These are phyloP conservation scores for Xylaria cubensis DNA, from an alignment of 495 filamentous ascomycete genomes.

Conservation along the genomic window DNA sequence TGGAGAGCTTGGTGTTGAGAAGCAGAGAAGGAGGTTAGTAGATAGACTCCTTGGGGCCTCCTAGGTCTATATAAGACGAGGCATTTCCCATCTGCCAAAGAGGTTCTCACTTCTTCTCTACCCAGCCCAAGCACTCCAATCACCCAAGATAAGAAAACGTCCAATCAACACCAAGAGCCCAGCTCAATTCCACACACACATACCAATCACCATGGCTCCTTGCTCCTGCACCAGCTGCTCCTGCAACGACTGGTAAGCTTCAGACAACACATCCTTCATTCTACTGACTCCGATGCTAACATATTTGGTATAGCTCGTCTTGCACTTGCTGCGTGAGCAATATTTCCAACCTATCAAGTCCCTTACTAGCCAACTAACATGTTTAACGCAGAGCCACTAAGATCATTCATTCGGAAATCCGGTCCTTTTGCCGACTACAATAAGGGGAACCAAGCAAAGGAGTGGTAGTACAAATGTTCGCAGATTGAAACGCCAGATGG, in stretches of 20 bases:
- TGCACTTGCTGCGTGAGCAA: constrained; percentile 20
- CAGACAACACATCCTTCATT: neutral
- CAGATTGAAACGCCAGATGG: neutral
- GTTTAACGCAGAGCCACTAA: neutral
- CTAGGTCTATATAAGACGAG: constrained; percentile 12
- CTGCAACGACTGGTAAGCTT: constrained; percentile 18
- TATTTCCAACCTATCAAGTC: neutral
- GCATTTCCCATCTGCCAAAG: constrained; percentile 5
- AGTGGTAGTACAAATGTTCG: neutral
- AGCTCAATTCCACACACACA: constrained; percentile 7
- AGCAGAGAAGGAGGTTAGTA: constrained; percentile 12
- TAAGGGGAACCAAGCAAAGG: neutral
- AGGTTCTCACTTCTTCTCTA: constrained; percentile 19
- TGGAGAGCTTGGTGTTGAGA: constrained; percentile 1
- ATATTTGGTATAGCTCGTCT: constrained; percentile 13
- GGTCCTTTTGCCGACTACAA: neutral
- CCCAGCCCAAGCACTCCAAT: neutral
- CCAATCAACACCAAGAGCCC: constrained; percentile 16
- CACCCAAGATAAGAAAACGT: constrained; percentile 6
- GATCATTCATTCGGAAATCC: neutral
- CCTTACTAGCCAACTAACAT: neutral
- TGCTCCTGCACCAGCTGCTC: constrained; percentile 16
- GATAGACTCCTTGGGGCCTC: neutral
- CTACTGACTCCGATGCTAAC: neutral
- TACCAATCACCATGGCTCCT: constrained; percentile 15